Percentiles rank a stretch among this genome's conserved stretches.
Evolutionary conservation across 331 rosid species (phyloP).

Genomic region (Malus hybrid): DNA sequence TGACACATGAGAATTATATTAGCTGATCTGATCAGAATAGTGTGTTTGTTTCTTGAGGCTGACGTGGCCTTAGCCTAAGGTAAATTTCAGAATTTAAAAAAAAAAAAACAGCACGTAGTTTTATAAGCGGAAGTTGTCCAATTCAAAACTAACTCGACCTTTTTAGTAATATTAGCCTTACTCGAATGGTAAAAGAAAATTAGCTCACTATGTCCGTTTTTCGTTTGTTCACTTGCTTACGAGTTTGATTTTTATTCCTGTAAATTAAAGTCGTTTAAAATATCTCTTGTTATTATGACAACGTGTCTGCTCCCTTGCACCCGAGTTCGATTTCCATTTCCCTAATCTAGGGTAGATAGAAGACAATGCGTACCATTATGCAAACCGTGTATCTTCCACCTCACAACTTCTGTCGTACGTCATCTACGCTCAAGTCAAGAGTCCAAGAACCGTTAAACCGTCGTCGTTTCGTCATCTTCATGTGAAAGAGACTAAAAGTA

Average conservation of each 20-base stretch:
- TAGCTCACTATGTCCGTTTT: neutral
- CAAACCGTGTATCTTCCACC: neutral
- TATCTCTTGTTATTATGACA: no score
- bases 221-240: no score
- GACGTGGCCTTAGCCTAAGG: neutral
- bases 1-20: neutral
- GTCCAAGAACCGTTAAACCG: neutral
- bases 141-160: neutral
- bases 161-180: neutral
- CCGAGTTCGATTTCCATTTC: no score
- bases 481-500: neutral
- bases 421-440: neutral
- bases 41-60: no score
- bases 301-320: neutral
- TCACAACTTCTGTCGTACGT: neutral
- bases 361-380: neutral
- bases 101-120: neutral
- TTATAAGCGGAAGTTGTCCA: neutral
- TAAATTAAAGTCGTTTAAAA: no score
- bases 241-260: accelerated
- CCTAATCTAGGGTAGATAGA: neutral
- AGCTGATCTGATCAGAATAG: accelerated
- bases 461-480: neutral
- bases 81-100: no score
- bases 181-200: neutral